Evolutionary conservation across 108 stramenopile species (phyloP), one percentile per base, ranked within the genome.

Genomic region (Nannochloropsis salina): DNA sequence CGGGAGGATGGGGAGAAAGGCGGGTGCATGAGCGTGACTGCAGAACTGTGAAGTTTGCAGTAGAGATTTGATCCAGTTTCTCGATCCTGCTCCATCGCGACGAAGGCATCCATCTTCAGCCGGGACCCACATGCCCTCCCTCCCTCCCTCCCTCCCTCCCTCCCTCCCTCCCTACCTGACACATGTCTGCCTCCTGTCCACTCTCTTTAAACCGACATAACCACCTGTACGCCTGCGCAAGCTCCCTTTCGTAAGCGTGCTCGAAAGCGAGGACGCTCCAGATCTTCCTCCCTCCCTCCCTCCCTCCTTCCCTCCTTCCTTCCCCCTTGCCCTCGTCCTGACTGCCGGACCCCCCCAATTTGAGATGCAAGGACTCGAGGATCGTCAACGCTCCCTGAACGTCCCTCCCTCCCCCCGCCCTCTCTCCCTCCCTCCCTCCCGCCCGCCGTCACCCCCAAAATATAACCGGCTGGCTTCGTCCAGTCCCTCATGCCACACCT

Each of bases 241-340:
- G 43, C 9, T 86, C 85, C 22, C 88, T 18, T 11, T 86, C 86
- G 79, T 90, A 84, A 4, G 61, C 79, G 22, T 91, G 90, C 43
- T 80, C 12, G 61, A 91, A 91, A 12, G 89, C 80, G 43, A 90
- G 44, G 15, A 45, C 83, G 11, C 83, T 42, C 2, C 45, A 43
- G 10, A 47, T 42, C 81, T 61, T 42, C 8, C 93, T 90, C 22
- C 94, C 96, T 80, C 88, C 90, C 87, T 95, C 93, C 82, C 85
- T 8, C 87, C 44, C 42, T 83, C 83, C 22, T n/a, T 81, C 4
- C n/a, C 86, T 1, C 42, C 81, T 15, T 44, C n/a, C 80, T 31
- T 80, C 44, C 80, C 2, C 80, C 81, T 18, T 44, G 42, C 20
- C 11, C 12, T 21, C 81, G 80, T 8, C 81, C 85, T 31, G 5